Conservation (phyloP, 345 rosid genomes). For the Murraya paniculata region DNA sequence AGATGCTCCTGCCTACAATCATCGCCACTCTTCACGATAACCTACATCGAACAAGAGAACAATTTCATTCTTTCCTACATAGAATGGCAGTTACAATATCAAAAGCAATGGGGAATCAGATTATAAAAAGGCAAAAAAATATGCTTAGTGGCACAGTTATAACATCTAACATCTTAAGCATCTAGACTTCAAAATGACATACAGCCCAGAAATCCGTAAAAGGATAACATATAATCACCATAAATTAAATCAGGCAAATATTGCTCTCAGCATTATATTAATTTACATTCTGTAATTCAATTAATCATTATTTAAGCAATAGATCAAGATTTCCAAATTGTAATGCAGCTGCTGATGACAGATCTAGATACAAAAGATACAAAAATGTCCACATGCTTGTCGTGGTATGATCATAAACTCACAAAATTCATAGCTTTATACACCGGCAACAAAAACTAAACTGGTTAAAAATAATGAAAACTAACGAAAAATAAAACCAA, state of each 20-base stretch:
- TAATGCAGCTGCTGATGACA: not conserved
- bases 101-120: not conserved
- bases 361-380: not conserved
- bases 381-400: not conserved
- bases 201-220: not conserved
- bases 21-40: conserved; percentile 98
- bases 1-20: conserved; percentile 99
- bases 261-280: not conserved
- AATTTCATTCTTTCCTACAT: conserved; percentile 10
- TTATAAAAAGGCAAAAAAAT: not conserved
- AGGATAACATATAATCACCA: not conserved
- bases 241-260: not conserved
- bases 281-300: not conserved
- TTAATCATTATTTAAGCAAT: not conserved
- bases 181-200: not conserved
- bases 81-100: not conserved
- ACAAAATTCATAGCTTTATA: not conserved
- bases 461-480: not conserved
- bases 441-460: conserved; percentile 3
- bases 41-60: conserved; percentile 37
- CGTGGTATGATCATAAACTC: not conserved
- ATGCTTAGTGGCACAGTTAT: not conserved
- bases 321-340: not conserved
- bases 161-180: not conserved
- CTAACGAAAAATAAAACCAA: not conserved